Conservation (phyloP, 2,329 filamentous ascomycete species). For the Pseudocercospora cruenta region DNA sequence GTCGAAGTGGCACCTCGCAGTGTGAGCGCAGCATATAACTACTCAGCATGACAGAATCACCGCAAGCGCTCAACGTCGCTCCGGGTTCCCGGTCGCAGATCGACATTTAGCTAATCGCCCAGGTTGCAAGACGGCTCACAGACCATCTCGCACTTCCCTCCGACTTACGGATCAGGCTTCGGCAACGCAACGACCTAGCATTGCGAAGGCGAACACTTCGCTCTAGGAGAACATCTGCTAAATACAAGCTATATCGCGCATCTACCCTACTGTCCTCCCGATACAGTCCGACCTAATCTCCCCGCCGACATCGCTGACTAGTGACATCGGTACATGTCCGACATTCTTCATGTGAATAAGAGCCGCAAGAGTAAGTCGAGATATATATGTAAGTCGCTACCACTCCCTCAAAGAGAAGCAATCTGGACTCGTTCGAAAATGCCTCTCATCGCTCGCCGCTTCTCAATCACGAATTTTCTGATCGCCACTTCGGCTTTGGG, state of each 20-base stretch:
- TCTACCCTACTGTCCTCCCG: background rate
- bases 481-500: constrained; percentile 30
- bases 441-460: constrained; percentile 30
- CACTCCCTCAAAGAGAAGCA: no score
- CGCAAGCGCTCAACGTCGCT: no score
- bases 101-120: no score
- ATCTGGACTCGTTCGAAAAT: constrained; percentile 18
- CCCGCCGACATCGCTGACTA: background rate
- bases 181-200: background rate
- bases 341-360: background rate
- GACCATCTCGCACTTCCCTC: background rate
- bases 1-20: no score
- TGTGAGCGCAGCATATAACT: no score
- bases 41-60: no score
- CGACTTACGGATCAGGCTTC: background rate
- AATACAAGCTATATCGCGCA: background rate
- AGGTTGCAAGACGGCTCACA: background rate
- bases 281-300: background rate
- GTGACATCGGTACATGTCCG: background rate
- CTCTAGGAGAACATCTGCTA: no score
- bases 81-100: no score
- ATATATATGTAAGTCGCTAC: background rate
- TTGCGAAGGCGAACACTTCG: no score
- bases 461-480: constrained; percentile 31
- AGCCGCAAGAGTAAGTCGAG: background rate